A percentile compares a stretch with the other conserved stretches of the same genome.
phyloP scores from a whole-genome alignment of 805 yeast genomes.

The Nakazawaea populi region DNA sequence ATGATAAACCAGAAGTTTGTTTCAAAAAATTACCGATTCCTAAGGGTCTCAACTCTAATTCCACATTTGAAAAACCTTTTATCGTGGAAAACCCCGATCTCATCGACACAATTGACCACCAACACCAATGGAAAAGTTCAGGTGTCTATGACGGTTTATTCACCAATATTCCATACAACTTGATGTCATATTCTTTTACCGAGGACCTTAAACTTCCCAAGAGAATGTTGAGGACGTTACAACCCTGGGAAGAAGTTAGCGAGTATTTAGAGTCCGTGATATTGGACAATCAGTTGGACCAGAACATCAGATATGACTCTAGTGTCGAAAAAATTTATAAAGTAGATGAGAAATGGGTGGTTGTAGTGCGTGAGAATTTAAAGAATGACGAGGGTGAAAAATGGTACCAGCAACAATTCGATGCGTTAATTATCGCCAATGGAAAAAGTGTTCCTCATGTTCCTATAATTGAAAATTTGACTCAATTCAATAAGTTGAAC shows the following conservation, averaged over 20 bases:
- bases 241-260: constrained; percentile 13
- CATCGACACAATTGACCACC: constrained; percentile 12
- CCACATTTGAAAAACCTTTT: constrained; percentile 28
- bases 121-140: constrained; percentile 31
- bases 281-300: constrained; percentile 20
- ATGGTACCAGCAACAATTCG: constrained; percentile 37
- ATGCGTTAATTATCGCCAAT: constrained; percentile 33
- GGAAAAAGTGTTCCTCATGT: constrained; percentile 36
- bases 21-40: constrained; percentile 5
- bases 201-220: constrained; percentile 15
- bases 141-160: constrained; percentile 33
- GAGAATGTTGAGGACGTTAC: constrained; percentile 7
- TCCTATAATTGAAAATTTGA: constrained; percentile 30
- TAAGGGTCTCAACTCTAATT: constrained; percentile 22
- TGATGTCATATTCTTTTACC: constrained; percentile 32
- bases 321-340: constrained; percentile 26
- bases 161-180: constrained; percentile 34
- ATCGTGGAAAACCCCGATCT: constrained; percentile 15
- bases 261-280: constrained; percentile 17
- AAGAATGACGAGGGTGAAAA: constrained; percentile 7
- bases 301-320: constrained; percentile 28
- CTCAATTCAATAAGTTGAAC: constrained; percentile 22
- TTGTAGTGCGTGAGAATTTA: constrained; percentile 18
- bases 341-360: constrained; percentile 27
- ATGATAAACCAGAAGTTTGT: constrained; percentile 5